Base-by-base conservation (phyloP, 2,329 filamentous ascomycete species). In the Epichloe sibirici region DNA sequence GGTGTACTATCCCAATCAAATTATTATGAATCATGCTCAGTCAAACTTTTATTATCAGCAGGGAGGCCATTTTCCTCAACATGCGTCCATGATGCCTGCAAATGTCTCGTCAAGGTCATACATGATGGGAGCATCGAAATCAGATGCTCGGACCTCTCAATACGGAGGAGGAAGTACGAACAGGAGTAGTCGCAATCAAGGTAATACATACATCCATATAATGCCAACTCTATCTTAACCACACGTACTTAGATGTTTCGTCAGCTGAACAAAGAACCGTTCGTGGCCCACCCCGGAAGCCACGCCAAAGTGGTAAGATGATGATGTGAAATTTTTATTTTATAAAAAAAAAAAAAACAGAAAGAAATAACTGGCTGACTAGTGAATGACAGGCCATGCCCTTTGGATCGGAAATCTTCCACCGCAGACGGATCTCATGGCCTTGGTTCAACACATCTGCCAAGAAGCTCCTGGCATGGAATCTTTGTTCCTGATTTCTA, bases 371-470 rank as follows among this genome's bases (percentile, higher is more conserved):
- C 1, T 45, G 28, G 55, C 52, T 56, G 52, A 53, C 7, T 31
- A 44, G 7, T 44, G 21, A 4, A 13, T 38, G 34, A 45, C 54
- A 73, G 91, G 90, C 1, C 87, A 95, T 65, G 91, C 91, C 0
- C 82, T 97, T 21, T 97, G 93, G 91, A 88, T 97, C 31, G 93
- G 93, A 42, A 97, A 97, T 64, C 74, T 97, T 0, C 90, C 91
- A 4, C 86, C 88, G 0, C 86, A 88, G 48, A 86, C 90, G 0
- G 84, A 84, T 42, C 76, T 97, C 12, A 83, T 89, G 68, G 86
- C 80, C 54, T 72, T 97, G n/a, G 95, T 96, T 50, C 82, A 93
- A 55, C 88, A 96, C 65, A 93, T 96, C 53, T 94, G 88, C 56
- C 82, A 81, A 57, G 85, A 90, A 58, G 84, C 88, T 0, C 78